Percentiles rank a stretch among this genome's conserved stretches.
Conservation (phyloP, 306 rosid species). For the Phaseolus lunatus region DNA sequence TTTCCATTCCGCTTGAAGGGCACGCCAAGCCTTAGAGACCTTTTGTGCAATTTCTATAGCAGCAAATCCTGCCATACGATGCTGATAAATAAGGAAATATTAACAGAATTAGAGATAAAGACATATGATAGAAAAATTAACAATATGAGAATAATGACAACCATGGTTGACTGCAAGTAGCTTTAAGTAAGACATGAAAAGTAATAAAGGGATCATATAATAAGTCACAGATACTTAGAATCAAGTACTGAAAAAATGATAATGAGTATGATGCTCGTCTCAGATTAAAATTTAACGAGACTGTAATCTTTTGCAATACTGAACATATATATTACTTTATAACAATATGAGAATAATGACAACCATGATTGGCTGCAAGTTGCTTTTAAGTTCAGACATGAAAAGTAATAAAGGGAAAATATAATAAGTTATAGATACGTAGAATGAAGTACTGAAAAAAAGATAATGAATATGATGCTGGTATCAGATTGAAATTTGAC, state of each 20-base stretch:
- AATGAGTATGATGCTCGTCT: conserved; percentile 16
- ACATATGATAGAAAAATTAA: conserved; percentile 1
- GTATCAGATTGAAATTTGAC: conserved; percentile 35
- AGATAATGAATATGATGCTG: conserved; percentile 12
- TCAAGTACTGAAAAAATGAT: conserved; percentile 11
- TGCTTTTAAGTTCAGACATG: too few relatives aligned
- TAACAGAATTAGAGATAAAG: conserved; percentile 23
- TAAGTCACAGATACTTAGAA: conserved; percentile 9
- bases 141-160: conserved; percentile 7
- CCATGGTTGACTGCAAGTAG: not conserved
- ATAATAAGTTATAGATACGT: too few relatives aligned
- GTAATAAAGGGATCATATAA: not conserved
- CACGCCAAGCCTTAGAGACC: conserved; percentile 95
- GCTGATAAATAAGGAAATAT: conserved; percentile 68
- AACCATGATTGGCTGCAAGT: too few relatives aligned
- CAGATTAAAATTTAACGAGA: conserved; percentile 36
- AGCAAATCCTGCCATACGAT: conserved; percentile 98
- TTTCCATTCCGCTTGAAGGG: conserved; percentile 78
- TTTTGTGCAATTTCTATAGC: conserved; percentile 95
- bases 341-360: too few relatives aligned
- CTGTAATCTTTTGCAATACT: conserved; percentile 8
- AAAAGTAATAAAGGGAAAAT: too few relatives aligned
- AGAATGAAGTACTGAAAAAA: too few relatives aligned
- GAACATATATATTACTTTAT: conserved; percentile 26
- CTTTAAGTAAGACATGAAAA: conserved; percentile 18